Evolutionary conservation across 345 rosid genomes (phyloP).

Genomic region (Aquilaria yunnanensis): DNA sequence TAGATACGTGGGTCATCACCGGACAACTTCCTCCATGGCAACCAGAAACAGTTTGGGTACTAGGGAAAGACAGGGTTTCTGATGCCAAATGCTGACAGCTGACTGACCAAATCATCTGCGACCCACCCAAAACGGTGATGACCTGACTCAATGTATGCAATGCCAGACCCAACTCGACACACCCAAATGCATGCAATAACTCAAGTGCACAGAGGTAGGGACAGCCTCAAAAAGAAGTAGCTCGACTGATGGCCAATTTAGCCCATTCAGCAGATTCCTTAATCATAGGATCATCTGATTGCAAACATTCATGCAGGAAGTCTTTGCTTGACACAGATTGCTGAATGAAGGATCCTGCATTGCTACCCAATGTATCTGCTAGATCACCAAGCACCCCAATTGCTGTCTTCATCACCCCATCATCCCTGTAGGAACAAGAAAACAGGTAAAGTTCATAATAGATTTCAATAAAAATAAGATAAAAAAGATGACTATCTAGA

Average conservation of each 20-base stretch:
- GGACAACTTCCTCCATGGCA: conserved; percentile 18
- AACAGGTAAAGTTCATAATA: neutral
- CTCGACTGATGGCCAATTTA: conserved; percentile 64
- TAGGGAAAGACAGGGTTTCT: conserved; percentile 14
- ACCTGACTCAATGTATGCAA: conserved; percentile 37
- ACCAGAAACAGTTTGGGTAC: conserved; percentile 15
- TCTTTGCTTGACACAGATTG: conserved; percentile 66
- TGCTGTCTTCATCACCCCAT: conserved; percentile 72
- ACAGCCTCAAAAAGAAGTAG: conserved; percentile 60
- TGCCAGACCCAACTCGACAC: conserved; percentile 36
- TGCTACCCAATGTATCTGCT: conserved; percentile 74
- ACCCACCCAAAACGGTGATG: conserved; percentile 28
- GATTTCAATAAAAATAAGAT: neutral
- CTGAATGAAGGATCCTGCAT: conserved; percentile 68
- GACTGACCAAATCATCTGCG: conserved; percentile 13
- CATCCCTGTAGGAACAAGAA: conserved; percentile 41
- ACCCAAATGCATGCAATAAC: conserved; percentile 46
- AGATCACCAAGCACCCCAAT: conserved; percentile 76
- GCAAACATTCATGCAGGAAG: conserved; percentile 65
- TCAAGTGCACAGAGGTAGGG: conserved; percentile 16
- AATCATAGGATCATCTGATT: conserved; percentile 64
- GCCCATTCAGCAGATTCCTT: conserved; percentile 75
- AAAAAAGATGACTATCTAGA: neutral
- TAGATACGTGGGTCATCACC: conserved; percentile 19
- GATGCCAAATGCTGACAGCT: conserved; percentile 15